Evolutionary conservation across 2,329 filamentous ascomycete genomes (phyloP), one percentile per base, ranked within the genome.

Genomic region (Knufia fluminis): DNA sequence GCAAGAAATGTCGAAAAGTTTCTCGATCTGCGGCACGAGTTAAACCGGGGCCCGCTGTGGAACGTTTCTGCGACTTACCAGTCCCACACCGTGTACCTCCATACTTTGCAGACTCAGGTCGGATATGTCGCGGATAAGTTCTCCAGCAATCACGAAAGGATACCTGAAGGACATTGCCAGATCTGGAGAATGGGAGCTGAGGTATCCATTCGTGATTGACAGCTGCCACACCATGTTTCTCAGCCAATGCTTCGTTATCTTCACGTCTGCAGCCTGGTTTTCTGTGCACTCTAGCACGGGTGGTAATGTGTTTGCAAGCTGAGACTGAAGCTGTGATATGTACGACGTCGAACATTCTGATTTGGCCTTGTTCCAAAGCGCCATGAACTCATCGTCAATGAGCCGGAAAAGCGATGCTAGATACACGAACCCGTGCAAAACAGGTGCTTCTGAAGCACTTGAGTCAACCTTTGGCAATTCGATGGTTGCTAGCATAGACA

Each of bases 1-100:
- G 63, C 78, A 84, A 10, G 85, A 80, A 31, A 90, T 78, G 57
- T 90, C 84, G 58, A 92, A 78, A 10, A 94, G 69, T 62, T 91
- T 91, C 62, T 90, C 86, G 52, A 92, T 80, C 45, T 48, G 24
- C 17, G 78, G 83, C 23, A 20, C 33, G n/a, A 16, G 17, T 2
- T 7, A 57, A 0, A 23, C 1, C 19, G 22, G 35, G 36, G 44
- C 9, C 28, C 16, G 20, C 19, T 4, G 7, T 28, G 14, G 22
- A 3, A 35, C 24, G 12, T 6, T 8, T 17, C n/a, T 41, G 10
- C 4, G 20, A 71, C 79, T 64, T 70, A 86, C 45, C 83, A 94
- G 65, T 22, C 84, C 84, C 33, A 86, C 77, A 16, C 83, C 84
- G 56, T 90, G 75, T 2, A 90, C 71, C 55, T 91, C 86, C 71